A percentile compares a stretch with the other conserved stretches of the same genome.
These are phyloP conservation scores for Turnera subulata DNA, from an alignment of 345 rosid genomes.

Conservation along the genomic window DNA sequence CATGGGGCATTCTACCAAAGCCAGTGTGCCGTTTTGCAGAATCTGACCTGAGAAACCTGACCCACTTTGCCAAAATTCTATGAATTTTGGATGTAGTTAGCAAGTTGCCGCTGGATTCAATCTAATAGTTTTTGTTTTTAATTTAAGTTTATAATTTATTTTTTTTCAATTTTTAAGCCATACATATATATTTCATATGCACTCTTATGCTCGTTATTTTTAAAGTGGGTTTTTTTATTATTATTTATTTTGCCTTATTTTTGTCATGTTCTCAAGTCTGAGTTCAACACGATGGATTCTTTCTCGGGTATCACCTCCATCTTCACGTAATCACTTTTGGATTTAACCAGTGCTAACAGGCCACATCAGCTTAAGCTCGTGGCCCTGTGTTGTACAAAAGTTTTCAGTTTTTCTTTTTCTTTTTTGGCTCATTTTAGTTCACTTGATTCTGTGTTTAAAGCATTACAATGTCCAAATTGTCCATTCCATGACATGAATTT, in stretches of 20 bases:
- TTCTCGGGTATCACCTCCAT: constrained; percentile 12
- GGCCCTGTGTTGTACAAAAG: constrained; percentile 7
- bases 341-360: constrained; percentile 21
- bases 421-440: background rate
- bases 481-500: background rate
- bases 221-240: background rate
- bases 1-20: background rate
- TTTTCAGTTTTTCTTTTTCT: background rate
- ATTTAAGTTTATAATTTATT: background rate
- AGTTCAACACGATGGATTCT: constrained; percentile 19
- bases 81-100: too few species aligned
- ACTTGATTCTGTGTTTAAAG: background rate
- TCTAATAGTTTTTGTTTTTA: background rate
- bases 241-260: constrained; percentile 12
- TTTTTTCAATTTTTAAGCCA: too few species aligned
- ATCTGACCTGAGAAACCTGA: constrained; percentile 14
- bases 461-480: background rate
- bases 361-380: constrained; percentile 26
- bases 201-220: too few species aligned
- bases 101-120: background rate
- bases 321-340: constrained; percentile 22
- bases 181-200: too few species aligned
- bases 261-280: constrained; percentile 13
- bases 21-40: constrained; percentile 4
- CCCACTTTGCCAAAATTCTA: constrained; percentile 3